A percentile compares a stretch with the other conserved stretches of the same genome.
Conservation (phyloP, 352 stramenopile species). For the Globisporangium barbulae region DNA sequence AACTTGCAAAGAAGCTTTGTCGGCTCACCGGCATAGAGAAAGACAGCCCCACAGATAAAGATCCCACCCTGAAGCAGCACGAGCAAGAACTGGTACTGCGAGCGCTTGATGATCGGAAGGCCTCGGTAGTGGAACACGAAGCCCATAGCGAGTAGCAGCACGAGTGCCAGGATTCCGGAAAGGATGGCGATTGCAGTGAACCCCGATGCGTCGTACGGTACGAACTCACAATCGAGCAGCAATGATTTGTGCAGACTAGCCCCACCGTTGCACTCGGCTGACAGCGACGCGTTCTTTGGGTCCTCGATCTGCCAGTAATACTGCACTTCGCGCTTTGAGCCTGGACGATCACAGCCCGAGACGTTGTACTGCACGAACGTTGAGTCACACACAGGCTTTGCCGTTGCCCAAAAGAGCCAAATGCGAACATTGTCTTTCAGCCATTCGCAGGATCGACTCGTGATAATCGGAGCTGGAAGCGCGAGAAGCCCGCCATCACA, state of each 20-base stretch:
- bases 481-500: slow-evolving; percentile 31
- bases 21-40: slow-evolving; percentile 43
- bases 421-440: slow-evolving; percentile 24
- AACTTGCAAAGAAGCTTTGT: slow-evolving; percentile 30
- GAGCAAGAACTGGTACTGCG: slow-evolving; percentile 60
- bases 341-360: slow-evolving; percentile 24
- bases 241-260: slow-evolving; percentile 20
- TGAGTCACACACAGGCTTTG: slow-evolving; percentile 29
- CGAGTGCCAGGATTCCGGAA: slow-evolving; percentile 18
- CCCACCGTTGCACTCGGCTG: slow-evolving; percentile 33
- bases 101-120: slow-evolving; percentile 60
- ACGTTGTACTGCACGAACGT: slow-evolving; percentile 43
- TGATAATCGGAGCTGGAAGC: slow-evolving; percentile 26
- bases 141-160: slow-evolving; percentile 23
- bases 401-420: slow-evolving; percentile 34
- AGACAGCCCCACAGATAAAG: slow-evolving; percentile 34
- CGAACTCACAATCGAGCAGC: slow-evolving; percentile 42
- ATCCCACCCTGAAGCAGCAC: slow-evolving; percentile 49
- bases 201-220: slow-evolving; percentile 22
- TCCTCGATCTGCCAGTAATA: slow-evolving; percentile 37
- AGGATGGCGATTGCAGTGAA: slow-evolving; percentile 23
- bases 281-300: slow-evolving; percentile 22
- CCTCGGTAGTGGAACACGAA: slow-evolving; percentile 41
- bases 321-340: slow-evolving; percentile 18
- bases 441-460: slow-evolving; percentile 39